phyloP scores from a whole-genome alignment of 352 stramenopile species.

The Pythium angustatum region DNA sequence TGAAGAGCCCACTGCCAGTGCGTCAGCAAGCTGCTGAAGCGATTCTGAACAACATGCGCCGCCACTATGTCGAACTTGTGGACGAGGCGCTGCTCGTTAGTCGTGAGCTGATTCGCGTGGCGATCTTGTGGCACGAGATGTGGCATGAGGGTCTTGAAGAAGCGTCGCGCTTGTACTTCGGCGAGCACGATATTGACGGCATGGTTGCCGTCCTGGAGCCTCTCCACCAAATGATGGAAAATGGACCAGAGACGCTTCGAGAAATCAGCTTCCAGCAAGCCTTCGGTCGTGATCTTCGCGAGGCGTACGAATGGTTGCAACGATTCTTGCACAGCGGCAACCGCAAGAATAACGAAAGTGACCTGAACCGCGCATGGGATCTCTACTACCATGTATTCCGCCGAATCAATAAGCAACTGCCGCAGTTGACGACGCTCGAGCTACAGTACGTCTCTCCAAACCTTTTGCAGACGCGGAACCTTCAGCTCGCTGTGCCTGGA shows the following conservation, averaged over 20 bases:
- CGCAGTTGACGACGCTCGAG: conserved; percentile 96
- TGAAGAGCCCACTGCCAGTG: conserved; percentile 90
- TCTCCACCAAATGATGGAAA: conserved; percentile 92
- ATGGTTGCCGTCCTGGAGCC: conserved; percentile 97
- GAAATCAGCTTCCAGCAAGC: conserved; percentile 87
- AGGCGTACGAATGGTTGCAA: conserved; percentile 84
- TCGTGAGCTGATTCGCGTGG: conserved; percentile 98
- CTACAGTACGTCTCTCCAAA: conserved; percentile 96
- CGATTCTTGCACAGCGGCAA: conserved; percentile 48
- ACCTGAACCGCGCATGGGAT: conserved; percentile 95
- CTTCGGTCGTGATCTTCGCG: conserved; percentile 92
- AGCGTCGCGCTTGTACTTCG: conserved; percentile 97
- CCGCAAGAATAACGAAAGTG: conserved; percentile 66
- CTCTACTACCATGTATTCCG: conserved; percentile 99
- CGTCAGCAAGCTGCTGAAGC: conserved; percentile 60
- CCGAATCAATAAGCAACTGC: conserved; percentile 90
- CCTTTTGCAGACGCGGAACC: conserved; percentile 91
- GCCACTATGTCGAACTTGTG: conserved; percentile 94
- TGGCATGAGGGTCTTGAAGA: conserved; percentile 99
- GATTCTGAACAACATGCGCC: conserved; percentile 94
- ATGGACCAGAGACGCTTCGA: conserved; percentile 74
- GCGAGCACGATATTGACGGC: conserved; percentile 94
- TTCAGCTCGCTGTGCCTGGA: conserved; percentile 96
- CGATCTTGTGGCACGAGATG: conserved; percentile 99
- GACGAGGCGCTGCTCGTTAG: conserved; percentile 96